Evolutionary conservation across 164 flowering plant genomes (phyloP), one percentile per base, ranked within the genome.

Genomic region (Tetracentron sinense): DNA sequence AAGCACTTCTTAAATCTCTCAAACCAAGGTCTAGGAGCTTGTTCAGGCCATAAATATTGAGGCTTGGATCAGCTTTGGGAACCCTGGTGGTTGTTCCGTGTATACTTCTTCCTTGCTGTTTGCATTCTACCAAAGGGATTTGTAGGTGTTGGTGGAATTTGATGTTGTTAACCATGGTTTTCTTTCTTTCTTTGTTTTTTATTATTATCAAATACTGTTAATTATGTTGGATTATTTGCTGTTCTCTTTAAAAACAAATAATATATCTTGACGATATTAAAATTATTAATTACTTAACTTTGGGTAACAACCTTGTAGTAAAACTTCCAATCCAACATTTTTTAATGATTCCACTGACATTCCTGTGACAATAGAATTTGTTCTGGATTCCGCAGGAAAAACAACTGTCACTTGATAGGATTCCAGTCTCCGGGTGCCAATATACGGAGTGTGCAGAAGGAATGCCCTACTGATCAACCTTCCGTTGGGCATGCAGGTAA

Each of bases 381-480:
- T 44, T 26, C 7, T 63, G 42, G 48, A 46, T 19, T 33, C 58
- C 38, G 56, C 85, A 88, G 96, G 96, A 82, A 61, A 70, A 58
- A 26, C 53, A 70, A 86, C 69, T 77, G 83, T 78, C 88, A 84
- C 66, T 70, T 80, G 33, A 10, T 86, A 58, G 90, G 88, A 60
- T 30, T 63, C 51, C 72, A 69, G 61, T 68, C 80, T 67, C 68
- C 53, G 19, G 66, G 59, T 48, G 21, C 56, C 31, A 58, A 61
- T 22, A 21, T 61, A 23, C 72, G 52, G 49, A 29, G 42, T 62
- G 17, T 58, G 64, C 54, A 51, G 64, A 69, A 57, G 31, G 59
- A 46, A 58, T 7, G 57, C 25, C 47, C 33, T 54, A 23, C 22
- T 19, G 62, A 58, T 35, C 66, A 52, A 72, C 54, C 62, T 35